Base-by-base conservation (phyloP, 805 yeast species). In the Yarrowia deformans region DNA sequence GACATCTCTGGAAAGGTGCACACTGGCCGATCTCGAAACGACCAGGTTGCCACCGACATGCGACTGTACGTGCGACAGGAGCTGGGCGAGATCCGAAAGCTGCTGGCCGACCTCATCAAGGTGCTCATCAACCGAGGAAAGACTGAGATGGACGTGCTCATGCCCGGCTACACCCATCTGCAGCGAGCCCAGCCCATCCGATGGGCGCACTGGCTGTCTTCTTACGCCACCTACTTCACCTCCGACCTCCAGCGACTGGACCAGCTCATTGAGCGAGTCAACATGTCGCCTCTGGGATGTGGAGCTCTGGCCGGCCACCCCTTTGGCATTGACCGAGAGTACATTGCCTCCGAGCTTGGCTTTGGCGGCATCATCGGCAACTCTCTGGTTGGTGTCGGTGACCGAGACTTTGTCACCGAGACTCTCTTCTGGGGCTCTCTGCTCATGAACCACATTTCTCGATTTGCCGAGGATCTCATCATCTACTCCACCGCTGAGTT, bases 221-320 rank as follows among this genome's bases (percentile, higher is more conserved):
- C 92, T 78, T 94, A 95, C 76, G 98, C 97, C 46, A 94, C 99
- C 1, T 95, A 93, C 77, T 89, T 95, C 79, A 86, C 93, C 10
- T 93, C 93, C 77, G 99, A 95, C 78, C 88, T 90, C 81, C 87
- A 90, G 78, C 87, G 99, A 78, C 84, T 95, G 73, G 81, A 85
- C 72, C 95, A 96, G 80, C 84, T 95, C 68, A 85, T 89, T 72
- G 88, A 82, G 69, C 88, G 99, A 79, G 87, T 92, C 69, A 95
- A 96, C 78, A 87, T 85, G 73, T 89, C 93, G 45, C 99, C 99
- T 54, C 84, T 95, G 71, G 99, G 99, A 69, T 88, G 94, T 6
- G 99, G 99, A 75, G 99, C 99, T 8, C 84, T 95, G 71, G 99
- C 99, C 19, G 99, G 99, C 69, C 99, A 95, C 78, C 99, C 99